These are phyloP conservation scores for Inga laurina DNA, from an alignment of 306 rosid genomes.

Conservation along the genomic window DNA sequence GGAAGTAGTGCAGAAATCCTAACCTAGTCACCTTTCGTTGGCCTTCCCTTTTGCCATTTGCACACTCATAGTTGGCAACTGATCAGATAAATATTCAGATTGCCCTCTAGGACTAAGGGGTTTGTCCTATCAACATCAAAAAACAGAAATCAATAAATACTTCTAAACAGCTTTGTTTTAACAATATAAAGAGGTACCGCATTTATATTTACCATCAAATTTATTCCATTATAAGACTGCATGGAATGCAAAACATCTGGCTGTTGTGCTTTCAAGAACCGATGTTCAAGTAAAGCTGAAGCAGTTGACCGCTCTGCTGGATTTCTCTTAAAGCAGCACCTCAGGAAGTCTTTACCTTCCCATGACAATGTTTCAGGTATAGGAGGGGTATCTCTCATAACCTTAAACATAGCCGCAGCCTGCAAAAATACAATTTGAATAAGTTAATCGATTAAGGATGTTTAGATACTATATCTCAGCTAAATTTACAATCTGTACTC, in stretches of 20 bases:
- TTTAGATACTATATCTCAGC: not conserved
- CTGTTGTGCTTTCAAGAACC: conserved; percentile 63
- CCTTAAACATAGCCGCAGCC: conserved; percentile 99
- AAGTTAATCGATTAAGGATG: conserved; percentile 32
- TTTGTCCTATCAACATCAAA: conserved; percentile 53
- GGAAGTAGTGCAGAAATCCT: conserved; percentile 26
- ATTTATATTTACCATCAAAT: conserved; percentile 43
- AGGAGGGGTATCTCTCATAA: conserved; percentile 78
- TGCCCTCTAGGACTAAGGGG: conserved; percentile 52
- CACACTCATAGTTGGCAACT: conserved; percentile 36
- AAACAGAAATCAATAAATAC: conserved; percentile 5
- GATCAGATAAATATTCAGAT: conserved; percentile 51
- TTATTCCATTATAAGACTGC: conserved; percentile 39
- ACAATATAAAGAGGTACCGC: not conserved
- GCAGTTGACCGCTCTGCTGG: conserved; percentile 91
- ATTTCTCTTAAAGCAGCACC: conserved; percentile 86
- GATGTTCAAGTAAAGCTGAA: conserved; percentile 71
- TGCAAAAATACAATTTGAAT: conserved; percentile 41
- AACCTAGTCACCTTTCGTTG: conserved; percentile 47
- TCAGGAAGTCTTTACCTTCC: conserved; percentile 84
- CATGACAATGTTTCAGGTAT: conserved; percentile 81
- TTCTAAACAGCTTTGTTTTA: conserved; percentile 13
- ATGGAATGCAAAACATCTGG: conserved; percentile 48
- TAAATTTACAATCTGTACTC: conserved; percentile 21
- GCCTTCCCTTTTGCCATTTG: conserved; percentile 46